A percentile compares a stretch with the other conserved stretches of the same genome.
Evolutionary conservation across 345 rosid genomes (phyloP).

Genomic region (Garcia nutans): DNA sequence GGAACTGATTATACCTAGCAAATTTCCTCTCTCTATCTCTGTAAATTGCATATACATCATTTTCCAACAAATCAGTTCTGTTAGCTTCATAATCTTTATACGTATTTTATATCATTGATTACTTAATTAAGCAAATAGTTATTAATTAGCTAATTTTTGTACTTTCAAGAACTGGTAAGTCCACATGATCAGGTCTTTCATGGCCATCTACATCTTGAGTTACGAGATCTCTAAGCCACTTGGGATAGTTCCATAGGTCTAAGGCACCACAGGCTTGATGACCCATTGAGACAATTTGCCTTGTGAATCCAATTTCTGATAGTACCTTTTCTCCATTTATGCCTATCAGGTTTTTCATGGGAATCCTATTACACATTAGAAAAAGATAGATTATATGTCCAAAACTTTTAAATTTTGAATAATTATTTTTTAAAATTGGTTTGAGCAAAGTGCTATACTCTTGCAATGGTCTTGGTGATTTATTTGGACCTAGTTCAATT

Average conservation of each 20-base stretch:
- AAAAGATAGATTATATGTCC: too few relatives aligned
- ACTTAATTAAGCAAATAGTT: too few relatives aligned
- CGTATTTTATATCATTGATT: too few relatives aligned
- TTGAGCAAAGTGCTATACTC: constrained; percentile 7
- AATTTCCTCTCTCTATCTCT: constrained; percentile 66
- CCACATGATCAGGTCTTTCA: constrained; percentile 47
- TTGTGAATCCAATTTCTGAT: constrained; percentile 41
- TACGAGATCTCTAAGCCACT: constrained; percentile 44
- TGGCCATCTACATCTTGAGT: constrained; percentile 42
- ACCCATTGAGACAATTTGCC: constrained; percentile 62
- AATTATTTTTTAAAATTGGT: too few relatives aligned
- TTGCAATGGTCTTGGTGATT: constrained; percentile 36
- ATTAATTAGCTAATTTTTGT: background rate
- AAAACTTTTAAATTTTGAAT: too few relatives aligned
- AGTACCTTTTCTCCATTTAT: constrained; percentile 38
- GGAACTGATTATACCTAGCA: constrained; percentile 54
- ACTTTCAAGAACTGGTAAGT: constrained; percentile 59
- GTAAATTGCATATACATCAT: constrained; percentile 31
- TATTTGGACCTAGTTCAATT: constrained; percentile 30
- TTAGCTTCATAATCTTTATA: too few relatives aligned
- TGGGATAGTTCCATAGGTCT: constrained; percentile 58
- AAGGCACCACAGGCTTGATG: constrained; percentile 62
- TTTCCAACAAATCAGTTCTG: background rate
- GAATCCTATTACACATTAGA: constrained; percentile 23
- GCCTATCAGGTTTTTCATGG: constrained; percentile 40